phyloP scores from a whole-genome alignment of 768 basidiomycete genomes.

The Gymnopilus dilepis region DNA sequence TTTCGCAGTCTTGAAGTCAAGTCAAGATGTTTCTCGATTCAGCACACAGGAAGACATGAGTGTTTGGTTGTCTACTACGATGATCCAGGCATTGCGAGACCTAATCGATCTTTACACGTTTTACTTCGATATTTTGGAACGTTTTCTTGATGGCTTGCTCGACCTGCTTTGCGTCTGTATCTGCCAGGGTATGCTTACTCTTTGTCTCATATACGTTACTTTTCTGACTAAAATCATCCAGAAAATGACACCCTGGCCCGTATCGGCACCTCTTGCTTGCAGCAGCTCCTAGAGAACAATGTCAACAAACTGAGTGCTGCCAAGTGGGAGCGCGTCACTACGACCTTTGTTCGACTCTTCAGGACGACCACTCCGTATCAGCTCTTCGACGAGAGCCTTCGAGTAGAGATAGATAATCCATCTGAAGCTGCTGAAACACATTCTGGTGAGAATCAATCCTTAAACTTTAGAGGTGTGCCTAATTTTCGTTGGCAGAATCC shows the following conservation, averaged over 20 bases:
- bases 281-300: slow-evolving; percentile 94
- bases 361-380: slow-evolving; percentile 97
- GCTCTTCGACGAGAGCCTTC: slow-evolving; percentile 89
- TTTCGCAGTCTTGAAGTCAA: slow-evolving; percentile 93
- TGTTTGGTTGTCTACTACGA: slow-evolving; percentile 98
- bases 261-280: slow-evolving; percentile 96
- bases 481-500: slow-evolving; percentile 48
- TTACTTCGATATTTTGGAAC: slow-evolving; percentile 90
- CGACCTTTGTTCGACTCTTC: slow-evolving; percentile 96
- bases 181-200: slow-evolving; percentile 82
- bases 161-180: slow-evolving; percentile 96
- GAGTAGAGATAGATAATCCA: slow-evolving; percentile 78
- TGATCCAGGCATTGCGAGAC: slow-evolving; percentile 97
- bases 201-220: not conserved
- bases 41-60: slow-evolving; percentile 99
- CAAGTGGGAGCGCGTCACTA: slow-evolving; percentile 91
- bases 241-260: slow-evolving; percentile 98
- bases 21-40: slow-evolving; percentile 91
- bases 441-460: slow-evolving; percentile 33
- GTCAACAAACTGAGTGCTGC: slow-evolving; percentile 81
- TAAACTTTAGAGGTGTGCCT: not conserved
- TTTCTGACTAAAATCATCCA: slow-evolving; percentile 34
- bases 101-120: slow-evolving; percentile 95
- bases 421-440: slow-evolving; percentile 57
- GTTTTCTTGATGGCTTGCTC: slow-evolving; percentile 90